phyloP scores from a whole-genome alignment of 2,329 filamentous ascomycete genomes.

The Aspergillus novofumigatus region DNA sequence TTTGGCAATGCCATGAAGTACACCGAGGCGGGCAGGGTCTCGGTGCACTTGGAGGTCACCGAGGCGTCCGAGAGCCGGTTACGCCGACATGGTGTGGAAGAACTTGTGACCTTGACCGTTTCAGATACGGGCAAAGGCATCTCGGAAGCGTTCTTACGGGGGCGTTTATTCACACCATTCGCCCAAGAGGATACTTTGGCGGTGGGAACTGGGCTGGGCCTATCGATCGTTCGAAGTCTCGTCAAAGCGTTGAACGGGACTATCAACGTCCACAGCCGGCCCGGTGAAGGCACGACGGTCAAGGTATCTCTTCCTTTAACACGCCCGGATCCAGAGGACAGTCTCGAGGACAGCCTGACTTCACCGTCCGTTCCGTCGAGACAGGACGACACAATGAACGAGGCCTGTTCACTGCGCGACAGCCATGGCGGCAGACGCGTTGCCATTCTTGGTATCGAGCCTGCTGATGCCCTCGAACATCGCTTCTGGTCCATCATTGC shows the following conservation, averaged over 20 bases:
- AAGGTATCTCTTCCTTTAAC: constrained; percentile 46
- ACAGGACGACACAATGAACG: constrained; percentile 19
- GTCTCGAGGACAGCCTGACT: constrained; percentile 10
- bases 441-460: constrained; percentile 27
- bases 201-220: constrained; percentile 50
- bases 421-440: constrained; percentile 21
- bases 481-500: constrained; percentile 25
- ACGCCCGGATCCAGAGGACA: constrained; percentile 21
- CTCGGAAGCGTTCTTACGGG: constrained; percentile 56
- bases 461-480: constrained; percentile 13
- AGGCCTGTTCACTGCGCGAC: constrained; percentile 24
- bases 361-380: constrained; percentile 7
- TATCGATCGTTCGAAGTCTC: constrained; percentile 61
- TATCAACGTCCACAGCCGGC: constrained; percentile 54
- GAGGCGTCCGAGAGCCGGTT: constrained; percentile 27
- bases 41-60: constrained; percentile 36
- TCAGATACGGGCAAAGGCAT: constrained; percentile 65
- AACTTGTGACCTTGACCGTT: constrained; percentile 45
- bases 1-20: constrained; percentile 63
- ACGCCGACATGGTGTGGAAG: constrained; percentile 29
- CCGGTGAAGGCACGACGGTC: constrained; percentile 54
- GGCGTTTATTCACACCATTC: constrained; percentile 55
- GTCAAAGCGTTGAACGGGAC: constrained; percentile 57
- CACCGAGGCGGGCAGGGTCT: constrained; percentile 51
- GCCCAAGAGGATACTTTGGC: constrained; percentile 59